Percentiles rank a stretch among this genome's conserved stretches.
phyloP scores from a whole-genome alignment of 257 asterid species.

The Nicotiana benthamiana region DNA sequence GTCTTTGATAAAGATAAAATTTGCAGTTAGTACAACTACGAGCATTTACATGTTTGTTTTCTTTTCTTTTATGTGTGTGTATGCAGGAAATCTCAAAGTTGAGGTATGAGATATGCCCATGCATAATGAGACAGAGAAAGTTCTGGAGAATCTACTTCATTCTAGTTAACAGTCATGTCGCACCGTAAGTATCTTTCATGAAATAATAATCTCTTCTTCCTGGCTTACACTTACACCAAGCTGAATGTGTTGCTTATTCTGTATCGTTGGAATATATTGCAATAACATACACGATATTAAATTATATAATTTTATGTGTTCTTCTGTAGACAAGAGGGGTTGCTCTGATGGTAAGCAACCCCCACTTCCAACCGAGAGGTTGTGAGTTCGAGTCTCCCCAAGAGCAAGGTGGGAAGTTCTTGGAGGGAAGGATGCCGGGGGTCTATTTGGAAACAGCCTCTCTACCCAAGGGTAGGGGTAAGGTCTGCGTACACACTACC shows the following conservation, averaged over 20 bases:
- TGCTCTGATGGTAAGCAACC: no score
- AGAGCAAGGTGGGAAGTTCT: no score
- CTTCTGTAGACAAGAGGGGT: no score
- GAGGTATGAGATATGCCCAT: conserved; percentile 78
- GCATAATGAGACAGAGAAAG: conserved; percentile 84
- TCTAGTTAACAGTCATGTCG: conserved; percentile 70
- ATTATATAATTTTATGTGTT: not conserved
- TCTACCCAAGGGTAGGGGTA: no score
- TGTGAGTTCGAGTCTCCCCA: no score
- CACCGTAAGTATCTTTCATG: conserved; percentile 52
- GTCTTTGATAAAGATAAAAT: not conserved
- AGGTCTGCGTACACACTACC: no score
- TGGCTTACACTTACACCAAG: not conserved
- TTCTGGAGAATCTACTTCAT: conserved; percentile 95
- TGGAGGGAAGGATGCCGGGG: no score
- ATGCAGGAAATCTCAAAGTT: conserved; percentile 78
- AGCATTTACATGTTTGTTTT: not conserved
- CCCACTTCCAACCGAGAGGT: no score
- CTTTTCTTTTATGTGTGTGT: not conserved
- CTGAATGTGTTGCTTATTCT: conserved; percentile 2
- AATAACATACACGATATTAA: not conserved
- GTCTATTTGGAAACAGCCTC: no score
- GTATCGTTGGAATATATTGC: not conserved
- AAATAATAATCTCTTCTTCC: conserved; percentile 1
- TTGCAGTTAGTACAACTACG: not conserved